Base-by-base conservation (phyloP, 208 protist genomes). In the Leishmania arabica region DNA sequence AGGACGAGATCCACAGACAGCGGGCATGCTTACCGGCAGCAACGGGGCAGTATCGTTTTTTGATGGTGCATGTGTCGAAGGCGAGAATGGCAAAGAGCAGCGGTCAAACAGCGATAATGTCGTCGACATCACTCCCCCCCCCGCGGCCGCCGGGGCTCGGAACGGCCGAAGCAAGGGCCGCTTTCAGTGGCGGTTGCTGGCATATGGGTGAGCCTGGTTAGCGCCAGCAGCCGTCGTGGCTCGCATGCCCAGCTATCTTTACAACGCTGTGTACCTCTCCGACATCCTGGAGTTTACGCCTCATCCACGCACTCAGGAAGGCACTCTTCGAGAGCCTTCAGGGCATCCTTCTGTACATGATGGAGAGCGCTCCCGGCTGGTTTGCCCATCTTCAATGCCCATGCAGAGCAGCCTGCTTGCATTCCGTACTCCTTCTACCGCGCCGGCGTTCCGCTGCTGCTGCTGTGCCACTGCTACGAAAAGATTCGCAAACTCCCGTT, bases 401-500 rank as follows among this genome's bases (percentile, higher is more conserved):
- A 73, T 42, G 54, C 73, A 56, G 77, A 83, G 65, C 82, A 90
- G 66, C 79, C 91, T 72, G 91, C 91, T 6, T 85, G 88, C 66
- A 87, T 92, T 65, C 89, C 91, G 78, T 85, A 83, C 81, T 83
- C 89, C n/a, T 80, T 92, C 68, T 87, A 86, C 17, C 75, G 80
- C 76, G 75, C 84, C 54, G 81, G 84, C 49, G 40, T 94, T 1
- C 85, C 87, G 11, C 88, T 94, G 31, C 77, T 92, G 31, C 84
- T 92, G 31, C 84, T 94, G 54, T 90, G 85, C 80, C 81, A 89
- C 68, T 83, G 90, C 56, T 92, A 90, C 82, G 91, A 94, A 77
- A 86, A 84, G 31, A 85, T 92, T 62, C 89, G 91, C 53, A 86
- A 84, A 66, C 79, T 94, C 49, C 88, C 85, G 45, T 90, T 86